Evolutionary conservation across 805 yeast genomes (phyloP).

Genomic region (Candida sonorensis): DNA sequence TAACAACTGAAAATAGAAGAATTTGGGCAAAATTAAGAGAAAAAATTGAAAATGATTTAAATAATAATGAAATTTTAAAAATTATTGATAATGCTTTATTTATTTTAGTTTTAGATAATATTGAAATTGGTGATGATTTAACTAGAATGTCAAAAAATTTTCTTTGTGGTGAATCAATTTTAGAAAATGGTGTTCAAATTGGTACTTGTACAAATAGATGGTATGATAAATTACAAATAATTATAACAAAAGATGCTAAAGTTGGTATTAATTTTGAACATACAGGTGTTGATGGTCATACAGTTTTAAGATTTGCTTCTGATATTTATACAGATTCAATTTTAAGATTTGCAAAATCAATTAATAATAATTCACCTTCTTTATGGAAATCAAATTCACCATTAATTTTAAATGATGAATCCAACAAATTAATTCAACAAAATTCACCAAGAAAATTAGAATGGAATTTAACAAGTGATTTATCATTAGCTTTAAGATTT

Average conservation of each 20-base stretch:
- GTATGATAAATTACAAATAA: conserved; percentile 84
- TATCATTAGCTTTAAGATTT: conserved; percentile 74
- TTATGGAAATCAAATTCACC: conserved; percentile 56
- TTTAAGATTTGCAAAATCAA: conserved; percentile 75
- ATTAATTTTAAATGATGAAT: no score
- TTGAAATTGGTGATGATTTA: conserved; percentile 51
- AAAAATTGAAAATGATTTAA: conserved; percentile 35
- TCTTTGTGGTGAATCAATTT: conserved; percentile 76
- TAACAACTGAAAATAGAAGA: conserved; percentile 85
- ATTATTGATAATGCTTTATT: conserved; percentile 79
- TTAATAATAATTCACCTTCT: conserved; percentile 69
- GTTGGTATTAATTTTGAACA: conserved; percentile 94
- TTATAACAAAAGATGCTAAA: conserved; percentile 80
- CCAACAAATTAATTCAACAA: no score
- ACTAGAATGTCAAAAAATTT: conserved; percentile 72
- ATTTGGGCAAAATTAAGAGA: conserved; percentile 78
- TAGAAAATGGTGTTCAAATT: conserved; percentile 81
- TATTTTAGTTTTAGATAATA: conserved; percentile 77
- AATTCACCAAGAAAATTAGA: conserved; percentile 88
- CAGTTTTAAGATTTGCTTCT: conserved; percentile 79
- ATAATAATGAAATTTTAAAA: conserved; percentile 63
- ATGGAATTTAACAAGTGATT: conserved; percentile 76
- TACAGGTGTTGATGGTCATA: conserved; percentile 94
- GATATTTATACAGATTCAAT: conserved; percentile 91
- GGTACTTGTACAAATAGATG: conserved; percentile 94